phyloP scores from a whole-genome alignment of 2,329 filamentous ascomycete genomes.

The Fusarium armeniacum region DNA sequence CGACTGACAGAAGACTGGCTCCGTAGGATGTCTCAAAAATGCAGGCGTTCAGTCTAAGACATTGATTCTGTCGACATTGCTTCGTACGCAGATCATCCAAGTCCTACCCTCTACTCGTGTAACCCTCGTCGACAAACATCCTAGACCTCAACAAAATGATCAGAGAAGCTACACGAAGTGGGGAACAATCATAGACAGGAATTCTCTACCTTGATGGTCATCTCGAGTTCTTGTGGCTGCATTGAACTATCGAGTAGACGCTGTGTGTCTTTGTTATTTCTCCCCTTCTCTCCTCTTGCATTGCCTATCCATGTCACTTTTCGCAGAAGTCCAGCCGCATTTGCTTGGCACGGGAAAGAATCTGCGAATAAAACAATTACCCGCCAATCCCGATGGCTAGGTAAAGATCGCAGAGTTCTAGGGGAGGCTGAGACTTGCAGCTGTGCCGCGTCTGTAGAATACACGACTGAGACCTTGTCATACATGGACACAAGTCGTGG shows the following conservation, averaged over 20 bases:
- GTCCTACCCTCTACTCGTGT: too few species aligned
- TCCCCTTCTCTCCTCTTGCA: too few species aligned
- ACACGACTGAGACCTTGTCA: background rate
- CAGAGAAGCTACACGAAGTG: background rate
- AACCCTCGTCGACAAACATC: too few species aligned
- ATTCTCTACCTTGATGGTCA: background rate
- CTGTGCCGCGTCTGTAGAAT: background rate
- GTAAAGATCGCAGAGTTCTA: background rate
- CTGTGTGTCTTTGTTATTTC: too few species aligned
- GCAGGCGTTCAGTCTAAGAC: too few species aligned
- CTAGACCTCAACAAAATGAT: background rate
- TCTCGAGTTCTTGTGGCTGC: background rate
- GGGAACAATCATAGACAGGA: background rate
- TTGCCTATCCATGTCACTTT: background rate
- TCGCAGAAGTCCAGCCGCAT: background rate
- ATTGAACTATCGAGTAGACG: too few species aligned
- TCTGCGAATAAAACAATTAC: too few species aligned
- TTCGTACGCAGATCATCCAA: too few species aligned
- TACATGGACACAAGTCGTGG: background rate
- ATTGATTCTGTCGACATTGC: too few species aligned
- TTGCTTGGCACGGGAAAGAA: background rate
- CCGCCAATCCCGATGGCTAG: fast-evolving
- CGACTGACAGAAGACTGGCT: too few species aligned
- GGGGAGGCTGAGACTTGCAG: background rate
- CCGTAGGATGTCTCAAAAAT: too few species aligned